Evolutionary conservation across 2,329 filamentous ascomycete species (phyloP).

Genomic region (Lasiodiplodia sp.): DNA sequence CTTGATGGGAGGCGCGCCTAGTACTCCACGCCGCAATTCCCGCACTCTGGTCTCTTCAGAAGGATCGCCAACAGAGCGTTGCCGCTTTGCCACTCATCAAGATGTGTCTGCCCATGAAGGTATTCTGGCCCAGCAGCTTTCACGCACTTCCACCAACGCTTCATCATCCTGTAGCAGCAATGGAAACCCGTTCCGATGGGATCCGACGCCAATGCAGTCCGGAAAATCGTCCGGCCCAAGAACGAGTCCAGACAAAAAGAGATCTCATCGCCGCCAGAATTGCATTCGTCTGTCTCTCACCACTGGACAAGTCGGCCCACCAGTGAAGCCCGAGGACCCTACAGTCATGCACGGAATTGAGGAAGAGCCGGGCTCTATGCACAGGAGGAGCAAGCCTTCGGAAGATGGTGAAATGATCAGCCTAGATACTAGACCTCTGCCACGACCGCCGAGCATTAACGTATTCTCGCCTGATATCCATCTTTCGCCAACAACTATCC

Average conservation of each 20-base stretch:
- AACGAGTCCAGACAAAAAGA: slow-evolving; percentile 53
- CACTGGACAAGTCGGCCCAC: slow-evolving; percentile 51
- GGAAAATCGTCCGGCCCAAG: slow-evolving; percentile 54
- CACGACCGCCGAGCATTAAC: slow-evolving; percentile 39
- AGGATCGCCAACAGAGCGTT: slow-evolving; percentile 51
- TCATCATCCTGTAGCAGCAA: slow-evolving; percentile 52
- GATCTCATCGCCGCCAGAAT: slow-evolving; percentile 53
- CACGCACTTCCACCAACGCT: slow-evolving; percentile 47
- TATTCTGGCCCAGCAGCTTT: slow-evolving; percentile 47
- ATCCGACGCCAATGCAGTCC: slow-evolving; percentile 44
- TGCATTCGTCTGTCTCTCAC: slow-evolving; percentile 55
- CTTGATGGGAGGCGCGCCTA: slow-evolving; percentile 21
- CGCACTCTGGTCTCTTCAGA: slow-evolving; percentile 46
- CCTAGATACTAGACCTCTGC: slow-evolving; percentile 35
- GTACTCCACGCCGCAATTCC: slow-evolving; percentile 46
- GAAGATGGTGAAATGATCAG: slow-evolving; percentile 30
- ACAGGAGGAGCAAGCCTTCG: slow-evolving; percentile 5
- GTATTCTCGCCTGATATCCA: slow-evolving; percentile 47
- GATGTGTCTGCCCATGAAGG: slow-evolving; percentile 44
- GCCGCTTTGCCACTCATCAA: slow-evolving; percentile 39
- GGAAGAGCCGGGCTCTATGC: slow-evolving; percentile 42
- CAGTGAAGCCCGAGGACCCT: slow-evolving; percentile 45
- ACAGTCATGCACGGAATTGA: slow-evolving; percentile 47
- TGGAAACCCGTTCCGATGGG: slow-evolving; percentile 57
- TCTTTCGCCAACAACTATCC: slow-evolving; percentile 42